Evolutionary conservation across 1,139 yeast genomes (phyloP), one percentile per base, ranked within the genome.

Genomic region (Pichia sp.): DNA sequence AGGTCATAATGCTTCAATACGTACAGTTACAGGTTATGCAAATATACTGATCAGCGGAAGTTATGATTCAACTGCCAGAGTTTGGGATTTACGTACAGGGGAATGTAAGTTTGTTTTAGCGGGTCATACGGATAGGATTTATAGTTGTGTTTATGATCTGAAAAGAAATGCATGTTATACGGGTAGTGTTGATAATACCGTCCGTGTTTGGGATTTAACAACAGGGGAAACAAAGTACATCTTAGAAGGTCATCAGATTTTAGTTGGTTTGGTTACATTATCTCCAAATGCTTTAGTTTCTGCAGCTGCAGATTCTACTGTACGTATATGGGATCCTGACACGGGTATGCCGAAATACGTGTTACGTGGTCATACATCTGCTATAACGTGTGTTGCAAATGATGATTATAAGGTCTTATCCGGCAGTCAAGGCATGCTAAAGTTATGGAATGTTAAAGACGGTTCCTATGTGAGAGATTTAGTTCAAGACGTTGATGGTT

Each of bases 291-390:
- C 82, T 44, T 74, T 93, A n/a, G 96, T 93, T 2, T 86, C 96
- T 42, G 99, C 97, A 0, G 98, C 98, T 0, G 98, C 98, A 0
- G 99, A 93, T 67, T 81, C 95, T 1, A 84, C 97, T 0, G 74
- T 93, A 45, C 76, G 97, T 48, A 85, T 93, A 3, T 93, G 99
- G 99, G 86, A 93, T 65, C 95, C 97, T 0, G 80, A 79, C 33
- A 79, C 82, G 7, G 96, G 96, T 28, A 78, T 79, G 43, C 77
- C 83, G 53, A 70, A 76, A 55, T 81, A 83, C 66, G 84, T 86
- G 53, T 76, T 93, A 42, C 84, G 87, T 58, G 96, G 96, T 28
- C 96, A 91, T 65, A 78, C 81, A 46, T 84, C 89, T 22, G 96
- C 98, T 0, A 91, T 93, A 49, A 90, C 98, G 0, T 91, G 98